Base-by-base conservation (phyloP, 768 basidiomycete genomes). In the Mycena haematopus region DNA sequence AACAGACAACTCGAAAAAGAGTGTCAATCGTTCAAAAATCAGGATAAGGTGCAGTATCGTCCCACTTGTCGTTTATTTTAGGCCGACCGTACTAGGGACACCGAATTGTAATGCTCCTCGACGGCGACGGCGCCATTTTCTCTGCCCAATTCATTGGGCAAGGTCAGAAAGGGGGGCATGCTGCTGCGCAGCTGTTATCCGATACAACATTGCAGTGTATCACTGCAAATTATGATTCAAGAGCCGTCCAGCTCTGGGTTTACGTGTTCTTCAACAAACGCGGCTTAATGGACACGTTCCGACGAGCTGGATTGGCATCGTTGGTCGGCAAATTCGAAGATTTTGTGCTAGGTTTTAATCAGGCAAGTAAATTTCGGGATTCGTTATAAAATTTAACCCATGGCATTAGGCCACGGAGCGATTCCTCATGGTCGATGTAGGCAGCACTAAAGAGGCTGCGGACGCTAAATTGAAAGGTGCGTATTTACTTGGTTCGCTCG, bases 381-480 rank as follows among this genome's bases (percentile, higher is more conserved):
- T 31, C 29, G 29, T n/a, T n/a, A n/a, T 31, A 31, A 31, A 5
- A 31, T 31, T 31, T 9, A 9, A 31, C 29, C 29, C 9, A 31
- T 31, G 9, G 29, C 29, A 31, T 31, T 31, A 89, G 72, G 86
- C 89, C 6, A 78, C 84, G 13, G 85, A 86, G 60, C 81, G 86
- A 49, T 91, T 90, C 70, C 73, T 85, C 45, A 85, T 91, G 76
- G 80, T 89, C 33, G 90, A 91, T 71, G 88, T 89, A 53, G 90
- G 90, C 50, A 78, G 76, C 63, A 85, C 82, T 53, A 91, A 91
- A 75, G 90, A 91, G 78, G 88, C 86, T 7, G 90, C 87, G 36
- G 89, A 91, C 72, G 82, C 86, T 45, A 91, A 91, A 76, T 83
- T 91, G 72, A 89, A 89, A 79, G 87, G 90, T 89, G 65, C 58